Evolutionary conservation across 2,329 filamentous ascomycete species (phyloP).

Genomic region (Cryphonectria carpinicola): DNA sequence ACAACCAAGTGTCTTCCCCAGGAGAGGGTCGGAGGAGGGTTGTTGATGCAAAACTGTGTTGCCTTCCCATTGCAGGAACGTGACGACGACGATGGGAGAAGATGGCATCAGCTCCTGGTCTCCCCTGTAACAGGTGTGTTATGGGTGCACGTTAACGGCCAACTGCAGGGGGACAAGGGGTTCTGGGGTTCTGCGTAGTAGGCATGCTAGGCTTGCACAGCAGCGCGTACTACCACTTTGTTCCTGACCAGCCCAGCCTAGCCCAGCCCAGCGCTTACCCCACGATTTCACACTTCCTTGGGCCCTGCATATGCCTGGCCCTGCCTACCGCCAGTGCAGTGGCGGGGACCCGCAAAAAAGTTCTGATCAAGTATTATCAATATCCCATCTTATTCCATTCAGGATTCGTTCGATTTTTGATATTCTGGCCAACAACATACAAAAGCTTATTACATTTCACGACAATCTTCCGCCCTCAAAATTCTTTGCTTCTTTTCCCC

Average conservation of each 20-base stretch:
- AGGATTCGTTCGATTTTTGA: not conserved
- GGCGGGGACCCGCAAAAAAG: conserved; percentile 16
- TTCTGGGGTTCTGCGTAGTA: not conserved
- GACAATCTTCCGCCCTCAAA: not conserved
- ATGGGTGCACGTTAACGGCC: not conserved
- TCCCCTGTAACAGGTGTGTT: not conserved
- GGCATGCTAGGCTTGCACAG: not conserved
- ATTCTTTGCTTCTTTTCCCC: too few relatives aligned
- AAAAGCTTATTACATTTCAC: not conserved
- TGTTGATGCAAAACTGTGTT: not conserved
- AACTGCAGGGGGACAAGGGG: not conserved
- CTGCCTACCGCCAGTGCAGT: not conserved
- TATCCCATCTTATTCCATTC: not conserved
- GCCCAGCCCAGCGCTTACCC: not conserved
- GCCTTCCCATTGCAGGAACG: not conserved
- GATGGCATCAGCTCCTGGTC: not conserved
- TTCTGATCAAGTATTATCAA: conserved; percentile 10
- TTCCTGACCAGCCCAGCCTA: too few relatives aligned
- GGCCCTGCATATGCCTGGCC: not conserved
- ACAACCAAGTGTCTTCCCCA: not conserved
- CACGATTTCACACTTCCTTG: conserved; percentile 3
- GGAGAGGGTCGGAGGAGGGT: not conserved
- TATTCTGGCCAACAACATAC: not conserved
- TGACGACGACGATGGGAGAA: not conserved
- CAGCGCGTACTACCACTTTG: not conserved